Base-by-base conservation (phyloP, 768 basidiomycete genomes). In the Pholiota microspora region DNA sequence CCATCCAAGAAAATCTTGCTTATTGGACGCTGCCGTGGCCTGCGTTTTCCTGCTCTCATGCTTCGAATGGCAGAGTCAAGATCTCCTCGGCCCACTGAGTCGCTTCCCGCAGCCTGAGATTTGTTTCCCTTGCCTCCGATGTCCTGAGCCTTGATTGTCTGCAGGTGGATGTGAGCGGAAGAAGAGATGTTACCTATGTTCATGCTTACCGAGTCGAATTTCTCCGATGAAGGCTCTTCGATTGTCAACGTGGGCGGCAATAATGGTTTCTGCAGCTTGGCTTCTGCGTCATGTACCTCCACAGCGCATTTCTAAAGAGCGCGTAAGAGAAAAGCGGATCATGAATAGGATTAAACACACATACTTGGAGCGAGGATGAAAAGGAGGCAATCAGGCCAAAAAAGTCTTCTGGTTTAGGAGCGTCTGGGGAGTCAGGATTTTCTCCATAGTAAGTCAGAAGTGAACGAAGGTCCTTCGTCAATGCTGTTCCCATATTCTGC, bases 1-100 rank as follows among this genome's bases (percentile, higher is more conserved):
- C 89, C 89, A 60, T 92, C 90, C 48, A 89, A 62, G 63, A 92
- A 91, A 25, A 94, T 90, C 77, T 87, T 89, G 73, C 88, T 90
- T 50, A 89, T 66, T 2, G 84, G 86, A 45, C 85, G 73, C 16
- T 75, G 74, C 44, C 82, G 76, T 24, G 69, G 71, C 56, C 83
- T 74, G 44, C 81, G 75, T 65, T 77, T 82, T 31, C 85, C 92
- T 45, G 80, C 81, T 40, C 82, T 81, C 75, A 94, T 81, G 57
- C 86, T 92, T 15, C 89, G 84, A 35, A 98, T 88, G 1, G 89
- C 89, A 62, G 89, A 82, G 59, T 98, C 93, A 28, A 96, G 70
- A 51, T 88, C 88, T 8, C 94, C 94, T 32, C 86, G 81, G 6
- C 86, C 84, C 56, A 90, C 65, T 1, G 90, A 86, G 29, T 72